Conservation (phyloP, 345 rosid genomes). For the Corymbia maculata region DNA sequence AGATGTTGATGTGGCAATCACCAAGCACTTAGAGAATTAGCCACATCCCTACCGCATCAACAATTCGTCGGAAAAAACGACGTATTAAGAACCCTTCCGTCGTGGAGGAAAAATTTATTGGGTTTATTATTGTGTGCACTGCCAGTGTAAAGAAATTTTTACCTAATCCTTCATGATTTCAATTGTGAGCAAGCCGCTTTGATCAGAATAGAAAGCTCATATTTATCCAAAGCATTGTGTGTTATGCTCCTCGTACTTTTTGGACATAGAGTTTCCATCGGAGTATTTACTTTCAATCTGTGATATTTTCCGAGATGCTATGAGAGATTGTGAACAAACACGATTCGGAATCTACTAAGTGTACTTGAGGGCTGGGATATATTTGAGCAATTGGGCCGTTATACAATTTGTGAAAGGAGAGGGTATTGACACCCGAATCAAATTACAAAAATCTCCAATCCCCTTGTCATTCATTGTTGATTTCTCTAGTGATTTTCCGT, state of each 20-base stretch:
- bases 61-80: not conserved
- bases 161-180: not conserved
- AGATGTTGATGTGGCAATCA: not conserved
- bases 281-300: not conserved
- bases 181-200: not conserved
- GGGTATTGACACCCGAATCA: not conserved
- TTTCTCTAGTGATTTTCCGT: not conserved
- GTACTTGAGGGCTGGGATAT: not conserved
- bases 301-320: not conserved
- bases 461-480: not conserved
- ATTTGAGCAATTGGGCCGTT: not conserved
- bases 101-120: not conserved
- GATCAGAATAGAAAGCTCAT: not conserved
- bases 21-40: not conserved
- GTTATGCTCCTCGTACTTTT: not conserved
- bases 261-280: not conserved
- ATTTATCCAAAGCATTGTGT: not conserved
- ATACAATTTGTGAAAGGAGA: not conserved
- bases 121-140: not conserved
- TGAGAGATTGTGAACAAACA: not conserved
- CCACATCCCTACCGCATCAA: not conserved
- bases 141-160: not conserved
- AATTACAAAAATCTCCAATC: not conserved
- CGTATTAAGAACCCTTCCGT: not conserved
- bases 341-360: not conserved